Percentiles rank a stretch among this genome's conserved stretches.
phyloP scores from a whole-genome alignment of 2,329 filamentous ascomycete species.

The Lasiodiplodia theobromae region DNA sequence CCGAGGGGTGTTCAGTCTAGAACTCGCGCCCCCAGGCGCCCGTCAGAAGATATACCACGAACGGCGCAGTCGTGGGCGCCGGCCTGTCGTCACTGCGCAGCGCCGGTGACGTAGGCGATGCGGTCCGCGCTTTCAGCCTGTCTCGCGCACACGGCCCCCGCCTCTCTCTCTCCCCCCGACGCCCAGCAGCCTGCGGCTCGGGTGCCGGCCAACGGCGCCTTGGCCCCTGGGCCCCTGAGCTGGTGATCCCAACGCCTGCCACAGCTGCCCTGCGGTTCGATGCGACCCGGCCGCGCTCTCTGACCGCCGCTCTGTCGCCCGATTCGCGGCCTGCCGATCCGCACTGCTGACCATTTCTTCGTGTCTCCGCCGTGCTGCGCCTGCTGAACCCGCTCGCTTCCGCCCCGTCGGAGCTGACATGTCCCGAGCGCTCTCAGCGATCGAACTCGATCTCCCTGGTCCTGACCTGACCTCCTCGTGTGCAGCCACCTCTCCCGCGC shows the following conservation, averaged over 20 bases:
- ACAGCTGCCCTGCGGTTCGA: constrained; percentile 15
- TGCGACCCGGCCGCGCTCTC: constrained; percentile 25
- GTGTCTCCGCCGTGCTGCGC: constrained; percentile 9
- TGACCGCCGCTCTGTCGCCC: constrained; percentile 27
- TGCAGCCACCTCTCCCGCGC: background rate
- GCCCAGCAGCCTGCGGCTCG: background rate
- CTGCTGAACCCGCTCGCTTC: background rate
- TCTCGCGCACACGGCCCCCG: background rate
- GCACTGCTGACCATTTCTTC: constrained; percentile 23
- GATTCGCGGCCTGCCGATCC: constrained; percentile 24
- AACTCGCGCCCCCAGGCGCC: constrained; percentile 16
- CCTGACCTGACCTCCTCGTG: background rate
- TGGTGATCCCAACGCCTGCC: constrained; percentile 10
- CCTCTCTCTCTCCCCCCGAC: no score
- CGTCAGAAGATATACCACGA: constrained; percentile 26
- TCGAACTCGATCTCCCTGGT: background rate
- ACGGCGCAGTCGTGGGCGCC: constrained; percentile 2
- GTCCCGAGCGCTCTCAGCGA: constrained; percentile 4
- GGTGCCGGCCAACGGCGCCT: background rate
- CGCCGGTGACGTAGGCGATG: constrained; percentile 14
- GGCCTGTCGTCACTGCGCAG: constrained; percentile 10
- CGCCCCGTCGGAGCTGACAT: background rate
- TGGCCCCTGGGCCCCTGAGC: background rate
- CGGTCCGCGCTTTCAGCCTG: constrained; percentile 19
- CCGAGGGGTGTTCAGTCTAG: constrained; percentile 20